phyloP scores from a whole-genome alignment of 2,329 filamentous ascomycete species.

The Ambrosiella beaveri region DNA sequence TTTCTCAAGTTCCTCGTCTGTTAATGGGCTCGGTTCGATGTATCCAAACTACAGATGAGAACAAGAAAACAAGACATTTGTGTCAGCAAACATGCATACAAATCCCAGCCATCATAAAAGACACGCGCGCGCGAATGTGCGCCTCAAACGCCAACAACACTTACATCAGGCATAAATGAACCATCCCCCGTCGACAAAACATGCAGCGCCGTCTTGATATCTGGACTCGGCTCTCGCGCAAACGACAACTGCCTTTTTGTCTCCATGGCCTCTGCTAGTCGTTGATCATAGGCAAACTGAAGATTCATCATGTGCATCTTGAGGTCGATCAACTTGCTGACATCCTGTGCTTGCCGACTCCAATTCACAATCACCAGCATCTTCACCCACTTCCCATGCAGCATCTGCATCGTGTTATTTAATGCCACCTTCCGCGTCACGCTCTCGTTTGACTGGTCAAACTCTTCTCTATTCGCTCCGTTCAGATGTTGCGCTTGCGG shows the following conservation, averaged over 20 bases:
- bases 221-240: slow-evolving; percentile 72
- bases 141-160: slow-evolving; percentile 18
- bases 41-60: slow-evolving; percentile 48
- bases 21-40: slow-evolving; percentile 54
- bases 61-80: background rate
- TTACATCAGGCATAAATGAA: slow-evolving; percentile 62
- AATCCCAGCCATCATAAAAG: background rate
- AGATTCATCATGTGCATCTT: slow-evolving; percentile 54
- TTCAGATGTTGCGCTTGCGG: slow-evolving; percentile 21
- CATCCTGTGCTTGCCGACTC: slow-evolving; percentile 61
- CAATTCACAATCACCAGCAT: slow-evolving; percentile 79
- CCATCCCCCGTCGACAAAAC: slow-evolving; percentile 64
- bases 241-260: slow-evolving; percentile 56
- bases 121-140: background rate
- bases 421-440: slow-evolving; percentile 58
- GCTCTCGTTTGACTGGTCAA: slow-evolving; percentile 45
- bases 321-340: slow-evolving; percentile 78
- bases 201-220: slow-evolving; percentile 76
- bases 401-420: slow-evolving; percentile 60
- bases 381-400: slow-evolving; percentile 83
- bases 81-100: background rate
- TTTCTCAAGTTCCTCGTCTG: slow-evolving; percentile 52
- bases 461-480: slow-evolving; percentile 24
- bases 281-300: slow-evolving; percentile 39
- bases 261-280: slow-evolving; percentile 46